These are phyloP conservation scores for Diaporthe citri DNA, from an alignment of 2,329 filamentous ascomycete species.

Conservation along the genomic window DNA sequence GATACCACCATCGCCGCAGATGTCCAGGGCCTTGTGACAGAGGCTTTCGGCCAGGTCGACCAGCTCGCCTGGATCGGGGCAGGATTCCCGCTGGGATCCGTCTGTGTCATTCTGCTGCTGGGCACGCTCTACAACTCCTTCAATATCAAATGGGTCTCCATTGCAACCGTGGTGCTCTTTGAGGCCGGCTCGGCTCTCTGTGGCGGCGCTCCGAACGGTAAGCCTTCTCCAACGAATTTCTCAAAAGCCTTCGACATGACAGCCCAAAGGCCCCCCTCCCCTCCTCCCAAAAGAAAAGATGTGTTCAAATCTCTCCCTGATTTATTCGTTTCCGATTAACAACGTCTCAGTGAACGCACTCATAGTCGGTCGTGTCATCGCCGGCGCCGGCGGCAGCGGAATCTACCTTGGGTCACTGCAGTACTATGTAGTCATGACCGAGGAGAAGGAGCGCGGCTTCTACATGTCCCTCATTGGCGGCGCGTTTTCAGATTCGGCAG, in stretches of 20 bases:
- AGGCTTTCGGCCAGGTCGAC: slow-evolving; percentile 49
- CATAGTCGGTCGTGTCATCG: slow-evolving; percentile 59
- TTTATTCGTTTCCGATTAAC: neutral
- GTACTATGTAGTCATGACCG: slow-evolving; percentile 48
- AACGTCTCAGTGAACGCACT: slow-evolving; percentile 51
- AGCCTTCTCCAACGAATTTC: neutral
- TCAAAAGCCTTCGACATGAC: neutral
- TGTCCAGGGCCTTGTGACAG: slow-evolving; percentile 55
- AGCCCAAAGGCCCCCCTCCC: too few species aligned
- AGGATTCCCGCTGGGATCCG: slow-evolving; percentile 55
- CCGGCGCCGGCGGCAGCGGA: slow-evolving; percentile 55
- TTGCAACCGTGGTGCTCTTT: slow-evolving; percentile 42
- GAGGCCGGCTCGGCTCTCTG: slow-evolving; percentile 49
- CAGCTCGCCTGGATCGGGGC: slow-evolving; percentile 56
- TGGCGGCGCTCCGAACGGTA: slow-evolving; percentile 52
- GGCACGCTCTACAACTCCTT: slow-evolving; percentile 55
- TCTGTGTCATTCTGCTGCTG: slow-evolving; percentile 49
- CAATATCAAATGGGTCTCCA: slow-evolving; percentile 56
- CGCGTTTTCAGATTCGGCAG: slow-evolving; percentile 49
- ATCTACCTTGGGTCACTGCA: slow-evolving; percentile 51
- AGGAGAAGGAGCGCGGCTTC: slow-evolving; percentile 46
- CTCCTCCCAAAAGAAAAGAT: too few species aligned
- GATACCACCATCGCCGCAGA: slow-evolving; percentile 56
- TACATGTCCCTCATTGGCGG: slow-evolving; percentile 51
- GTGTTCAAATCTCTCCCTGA: too few species aligned